A percentile compares a stretch with the other conserved stretches of the same genome.
These are phyloP conservation scores for Macadamia tetraphylla DNA, from an alignment of 164 flowering plant genomes.

Conservation along the genomic window DNA sequence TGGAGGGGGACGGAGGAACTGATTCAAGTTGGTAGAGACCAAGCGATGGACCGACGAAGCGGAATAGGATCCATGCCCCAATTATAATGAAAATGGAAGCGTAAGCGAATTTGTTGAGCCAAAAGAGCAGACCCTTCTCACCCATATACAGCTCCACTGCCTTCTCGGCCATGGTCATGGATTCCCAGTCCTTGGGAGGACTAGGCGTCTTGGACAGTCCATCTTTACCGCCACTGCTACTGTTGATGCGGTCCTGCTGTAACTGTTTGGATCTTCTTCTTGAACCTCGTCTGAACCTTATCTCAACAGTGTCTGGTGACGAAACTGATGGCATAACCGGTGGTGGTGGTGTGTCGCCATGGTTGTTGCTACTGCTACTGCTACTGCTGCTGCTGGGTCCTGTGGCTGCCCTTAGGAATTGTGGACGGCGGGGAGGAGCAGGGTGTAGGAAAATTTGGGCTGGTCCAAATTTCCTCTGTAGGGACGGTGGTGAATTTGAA, in stretches of 20 bases:
- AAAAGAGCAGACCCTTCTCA: constrained; percentile 72
- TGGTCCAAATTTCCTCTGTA: not conserved
- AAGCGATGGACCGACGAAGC: constrained; percentile 81
- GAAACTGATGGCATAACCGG: constrained; percentile 15
- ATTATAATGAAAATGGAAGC: constrained; percentile 78
- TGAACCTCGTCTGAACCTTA: constrained; percentile 31
- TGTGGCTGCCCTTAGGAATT: not conserved
- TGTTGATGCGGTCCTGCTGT: constrained; percentile 5
- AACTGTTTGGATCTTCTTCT: constrained; percentile 24
- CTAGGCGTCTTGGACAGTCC: constrained; percentile 8
- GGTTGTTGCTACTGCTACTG: not conserved
- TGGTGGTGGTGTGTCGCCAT: not conserved
- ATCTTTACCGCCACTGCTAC: constrained; percentile 8
- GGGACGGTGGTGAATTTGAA: not conserved
- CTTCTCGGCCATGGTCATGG: constrained; percentile 68
- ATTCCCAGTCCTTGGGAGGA: constrained; percentile 68
- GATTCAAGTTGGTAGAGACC: constrained; percentile 75
- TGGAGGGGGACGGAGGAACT: constrained; percentile 52
- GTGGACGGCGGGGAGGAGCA: not conserved
- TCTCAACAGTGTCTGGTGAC: constrained; percentile 28
- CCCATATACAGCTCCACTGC: constrained; percentile 72
- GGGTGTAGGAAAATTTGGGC: not conserved
- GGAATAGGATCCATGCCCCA: constrained; percentile 77
- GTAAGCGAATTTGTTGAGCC: constrained; percentile 95
- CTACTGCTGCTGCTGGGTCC: no score